phyloP scores from a whole-genome alignment of 1,139 yeast species.

The Blastobotrys persicus region DNA sequence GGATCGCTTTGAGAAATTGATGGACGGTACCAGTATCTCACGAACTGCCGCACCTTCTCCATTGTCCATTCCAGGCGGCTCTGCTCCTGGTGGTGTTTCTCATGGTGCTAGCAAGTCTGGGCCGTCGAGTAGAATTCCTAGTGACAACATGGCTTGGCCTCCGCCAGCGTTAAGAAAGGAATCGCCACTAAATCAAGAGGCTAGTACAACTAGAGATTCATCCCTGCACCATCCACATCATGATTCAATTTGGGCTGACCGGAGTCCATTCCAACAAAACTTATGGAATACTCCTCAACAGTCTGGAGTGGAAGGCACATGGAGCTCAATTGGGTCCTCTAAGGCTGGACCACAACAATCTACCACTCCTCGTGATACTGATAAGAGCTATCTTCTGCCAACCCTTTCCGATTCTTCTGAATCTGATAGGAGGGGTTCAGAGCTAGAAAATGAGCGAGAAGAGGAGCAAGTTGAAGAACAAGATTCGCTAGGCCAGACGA shows the following conservation, averaged over 20 bases:
- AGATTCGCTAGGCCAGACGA: neutral
- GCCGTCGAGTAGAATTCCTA: constrained; percentile 2
- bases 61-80: neutral
- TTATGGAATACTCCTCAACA: neutral
- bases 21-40: constrained; percentile 2
- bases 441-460: neutral
- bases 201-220: neutral
- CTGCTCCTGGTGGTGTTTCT: neutral
- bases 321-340: constrained; percentile 6
- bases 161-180: constrained; percentile 3
- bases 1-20: constrained; percentile 10
- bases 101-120: neutral
- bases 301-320: neutral
- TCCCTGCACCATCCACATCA: neutral
- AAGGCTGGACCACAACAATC: neutral
- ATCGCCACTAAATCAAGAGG: constrained; percentile 2
- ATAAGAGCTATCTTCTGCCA: constrained; percentile 7
- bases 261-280: neutral
- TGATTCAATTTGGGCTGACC: neutral
- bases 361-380: neutral
- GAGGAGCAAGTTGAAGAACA: neutral
- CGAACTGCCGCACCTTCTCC: constrained; percentile 3
- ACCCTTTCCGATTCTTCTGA: constrained; percentile 4
- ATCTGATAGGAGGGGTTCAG: neutral
- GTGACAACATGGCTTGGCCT: neutral